Conservation (phyloP, 805 yeast genomes). For the Monosporozyma siamensis region DNA sequence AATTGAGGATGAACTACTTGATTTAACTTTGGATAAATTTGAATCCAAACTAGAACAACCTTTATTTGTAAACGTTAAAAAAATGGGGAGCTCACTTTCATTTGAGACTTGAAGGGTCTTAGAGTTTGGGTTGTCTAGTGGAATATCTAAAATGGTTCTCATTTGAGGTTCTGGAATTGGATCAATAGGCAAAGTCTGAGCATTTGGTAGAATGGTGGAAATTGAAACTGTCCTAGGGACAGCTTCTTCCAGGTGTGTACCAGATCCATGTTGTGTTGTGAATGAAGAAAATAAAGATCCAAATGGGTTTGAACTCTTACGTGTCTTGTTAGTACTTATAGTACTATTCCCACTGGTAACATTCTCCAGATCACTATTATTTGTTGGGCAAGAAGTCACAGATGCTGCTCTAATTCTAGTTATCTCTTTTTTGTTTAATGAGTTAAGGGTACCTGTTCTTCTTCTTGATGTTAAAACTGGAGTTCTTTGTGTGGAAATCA, state of each 20-base stretch:
- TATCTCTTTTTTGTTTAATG: background rate
- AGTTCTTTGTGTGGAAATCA: background rate
- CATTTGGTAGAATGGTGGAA: background rate
- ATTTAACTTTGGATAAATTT: background rate
- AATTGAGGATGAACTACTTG: background rate
- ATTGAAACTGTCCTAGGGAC: background rate
- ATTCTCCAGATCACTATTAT: background rate
- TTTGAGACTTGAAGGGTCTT: too few species aligned
- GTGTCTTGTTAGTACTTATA: background rate
- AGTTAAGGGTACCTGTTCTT: background rate
- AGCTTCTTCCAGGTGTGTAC: background rate
- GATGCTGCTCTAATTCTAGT: background rate
- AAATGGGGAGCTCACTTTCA: conserved; percentile 1
- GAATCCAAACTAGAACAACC: conserved; percentile 3
- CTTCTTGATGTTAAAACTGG: background rate
- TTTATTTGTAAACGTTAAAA: conserved; percentile 2
- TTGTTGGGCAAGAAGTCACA: background rate
- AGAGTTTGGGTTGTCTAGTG: background rate
- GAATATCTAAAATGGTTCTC: background rate
- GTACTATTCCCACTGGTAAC: background rate
- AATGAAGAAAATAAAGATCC: background rate
- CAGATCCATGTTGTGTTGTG: too few species aligned
- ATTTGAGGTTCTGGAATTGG: background rate
- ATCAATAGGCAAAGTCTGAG: background rate
- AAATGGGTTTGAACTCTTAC: background rate